These are phyloP conservation scores for Penicillium aurantiogriseum DNA, from an alignment of 2,329 filamentous ascomycete species.

Conservation along the genomic window DNA sequence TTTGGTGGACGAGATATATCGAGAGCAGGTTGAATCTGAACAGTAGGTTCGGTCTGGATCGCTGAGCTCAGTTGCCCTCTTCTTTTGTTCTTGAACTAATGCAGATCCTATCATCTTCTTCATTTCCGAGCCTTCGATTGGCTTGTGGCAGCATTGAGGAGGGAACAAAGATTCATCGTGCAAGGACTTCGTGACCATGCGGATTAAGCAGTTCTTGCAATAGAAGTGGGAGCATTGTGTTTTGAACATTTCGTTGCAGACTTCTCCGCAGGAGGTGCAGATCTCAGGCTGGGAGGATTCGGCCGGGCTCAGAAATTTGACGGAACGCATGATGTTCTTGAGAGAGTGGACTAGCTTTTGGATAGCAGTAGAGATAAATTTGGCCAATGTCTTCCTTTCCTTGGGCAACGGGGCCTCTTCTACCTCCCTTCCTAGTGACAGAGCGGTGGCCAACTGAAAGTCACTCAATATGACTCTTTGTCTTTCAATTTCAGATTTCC, in stretches of 20 bases:
- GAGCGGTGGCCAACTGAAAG: neutral
- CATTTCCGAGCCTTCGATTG: neutral
- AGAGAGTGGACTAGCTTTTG: neutral
- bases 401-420: neutral
- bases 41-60: constrained; percentile 2
- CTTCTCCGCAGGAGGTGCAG: neutral
- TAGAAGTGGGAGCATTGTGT: neutral
- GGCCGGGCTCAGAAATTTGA: neutral
- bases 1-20: neutral
- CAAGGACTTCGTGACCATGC: neutral
- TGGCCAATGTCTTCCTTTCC: neutral
- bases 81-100: neutral
- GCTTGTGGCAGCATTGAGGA: neutral
- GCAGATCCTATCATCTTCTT: neutral
- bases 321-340: neutral
- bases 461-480: neutral
- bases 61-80: neutral
- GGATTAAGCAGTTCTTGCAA: neutral
- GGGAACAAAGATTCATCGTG: neutral
- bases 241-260: neutral
- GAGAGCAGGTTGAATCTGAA: neutral
- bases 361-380: neutral
- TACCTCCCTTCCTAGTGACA: neutral
- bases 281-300: neutral
- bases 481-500: neutral